A percentile compares a stretch with the other conserved stretches of the same genome.
Evolutionary conservation across 208 protist species (phyloP).

Genomic region (Acanthamoeba healyi): DNA sequence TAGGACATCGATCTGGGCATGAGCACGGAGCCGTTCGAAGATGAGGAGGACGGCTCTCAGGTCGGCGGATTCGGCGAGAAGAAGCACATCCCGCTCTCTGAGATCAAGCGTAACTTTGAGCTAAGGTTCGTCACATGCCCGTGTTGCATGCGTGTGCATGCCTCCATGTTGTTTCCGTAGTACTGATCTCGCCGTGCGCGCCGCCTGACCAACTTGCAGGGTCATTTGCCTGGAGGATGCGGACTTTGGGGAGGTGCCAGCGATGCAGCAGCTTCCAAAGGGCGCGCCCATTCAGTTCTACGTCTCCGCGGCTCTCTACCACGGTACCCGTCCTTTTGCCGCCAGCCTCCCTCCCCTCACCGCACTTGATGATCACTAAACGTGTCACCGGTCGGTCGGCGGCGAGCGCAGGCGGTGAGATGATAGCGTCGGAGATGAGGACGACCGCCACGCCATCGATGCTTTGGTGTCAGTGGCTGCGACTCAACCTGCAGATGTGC

Average conservation of each 20-base stretch:
- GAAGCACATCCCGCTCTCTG: background rate
- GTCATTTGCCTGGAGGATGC: background rate
- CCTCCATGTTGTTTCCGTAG: background rate
- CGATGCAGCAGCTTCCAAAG: background rate
- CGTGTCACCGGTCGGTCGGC: too few relatives aligned
- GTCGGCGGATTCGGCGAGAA: background rate
- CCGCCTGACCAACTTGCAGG: too few relatives aligned
- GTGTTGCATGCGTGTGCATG: too few relatives aligned
- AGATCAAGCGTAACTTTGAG: conserved; percentile 19
- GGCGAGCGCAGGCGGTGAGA: background rate
- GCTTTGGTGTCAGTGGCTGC: background rate
- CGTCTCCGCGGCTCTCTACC: background rate
- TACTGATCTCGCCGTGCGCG: too few relatives aligned
- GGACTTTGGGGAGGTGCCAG: conserved; percentile 9
- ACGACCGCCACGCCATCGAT: background rate
- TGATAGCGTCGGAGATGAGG: background rate
- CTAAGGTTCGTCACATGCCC: background rate
- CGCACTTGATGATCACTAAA: too few relatives aligned
- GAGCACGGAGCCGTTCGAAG: background rate
- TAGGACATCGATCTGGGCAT: background rate
- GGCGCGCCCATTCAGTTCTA: background rate
- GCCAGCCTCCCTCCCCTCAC: background rate
- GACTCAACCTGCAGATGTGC: background rate
- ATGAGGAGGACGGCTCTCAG: background rate
- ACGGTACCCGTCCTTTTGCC: too few relatives aligned